A percentile compares a stretch with the other conserved stretches of the same genome.
These are phyloP conservation scores for Chlorociboria aeruginascens DNA, from an alignment of 495 filamentous ascomycete genomes.

Conservation along the genomic window DNA sequence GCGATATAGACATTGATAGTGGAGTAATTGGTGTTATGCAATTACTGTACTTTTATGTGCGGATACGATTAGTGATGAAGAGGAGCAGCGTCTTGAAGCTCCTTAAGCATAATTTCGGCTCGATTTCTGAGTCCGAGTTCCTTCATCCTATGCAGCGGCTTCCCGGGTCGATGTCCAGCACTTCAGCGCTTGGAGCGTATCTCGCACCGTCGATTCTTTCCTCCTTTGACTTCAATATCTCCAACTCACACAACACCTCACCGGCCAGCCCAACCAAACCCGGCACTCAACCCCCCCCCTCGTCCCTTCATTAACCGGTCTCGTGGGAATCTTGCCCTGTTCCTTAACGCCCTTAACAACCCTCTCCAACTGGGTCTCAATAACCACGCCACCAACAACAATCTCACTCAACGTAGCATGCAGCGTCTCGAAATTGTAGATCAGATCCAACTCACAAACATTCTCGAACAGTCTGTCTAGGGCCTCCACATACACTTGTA, in stretches of 20 bases:
- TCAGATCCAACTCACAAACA: conserved; percentile 94
- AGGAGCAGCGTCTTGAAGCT: too few relatives aligned
- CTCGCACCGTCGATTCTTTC: neutral
- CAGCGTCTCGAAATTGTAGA: conserved; percentile 97
- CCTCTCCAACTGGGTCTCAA: conserved; percentile 56
- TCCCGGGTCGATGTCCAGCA: too few relatives aligned
- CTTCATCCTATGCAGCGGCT: too few relatives aligned
- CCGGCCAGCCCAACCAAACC: conserved; percentile 46
- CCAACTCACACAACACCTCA: conserved; percentile 16
- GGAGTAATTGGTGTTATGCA: too few relatives aligned
- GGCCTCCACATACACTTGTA: conserved; percentile 95
- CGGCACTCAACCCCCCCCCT: conserved; percentile 29
- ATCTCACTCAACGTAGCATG: conserved; percentile 88
- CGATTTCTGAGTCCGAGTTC: too few relatives aligned
- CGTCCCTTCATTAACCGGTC: conserved; percentile 37
- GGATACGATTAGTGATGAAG: too few relatives aligned
- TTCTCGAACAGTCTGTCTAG: conserved; percentile 94
- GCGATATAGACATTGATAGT: too few relatives aligned
- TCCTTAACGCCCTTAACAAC: conserved; percentile 77
- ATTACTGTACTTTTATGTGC: too few relatives aligned
- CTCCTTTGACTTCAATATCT: neutral
- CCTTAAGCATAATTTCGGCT: too few relatives aligned
- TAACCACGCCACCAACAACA: conserved; percentile 90
- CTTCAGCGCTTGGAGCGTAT: too few relatives aligned
- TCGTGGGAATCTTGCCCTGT: conserved; percentile 65